A percentile compares a stretch with the other conserved stretches of the same genome.
Conservation (phyloP, 2,329 filamentous ascomycete genomes). For the Diaporthe ilicicola region DNA sequence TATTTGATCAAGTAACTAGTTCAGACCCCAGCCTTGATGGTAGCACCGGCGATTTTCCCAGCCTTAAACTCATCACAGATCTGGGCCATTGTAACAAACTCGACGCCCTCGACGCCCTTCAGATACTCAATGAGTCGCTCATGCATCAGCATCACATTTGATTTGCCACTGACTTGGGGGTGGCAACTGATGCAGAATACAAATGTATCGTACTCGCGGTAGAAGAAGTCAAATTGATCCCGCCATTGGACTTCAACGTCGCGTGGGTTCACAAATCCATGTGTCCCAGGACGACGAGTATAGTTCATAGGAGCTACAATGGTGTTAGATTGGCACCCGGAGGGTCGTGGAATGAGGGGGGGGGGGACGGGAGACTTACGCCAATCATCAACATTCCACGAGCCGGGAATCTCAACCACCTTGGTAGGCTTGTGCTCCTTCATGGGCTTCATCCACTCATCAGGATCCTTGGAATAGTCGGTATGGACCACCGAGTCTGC, state of each 20-base stretch:
- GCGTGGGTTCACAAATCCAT: slow-evolving; percentile 52
- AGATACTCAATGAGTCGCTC: slow-evolving; percentile 55
- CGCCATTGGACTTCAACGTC: slow-evolving; percentile 53
- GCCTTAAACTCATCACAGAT: too few species aligned
- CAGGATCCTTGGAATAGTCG: slow-evolving; percentile 34
- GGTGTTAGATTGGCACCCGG: too few species aligned
- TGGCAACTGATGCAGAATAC: slow-evolving; percentile 57
- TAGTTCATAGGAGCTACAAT: slow-evolving; percentile 39
- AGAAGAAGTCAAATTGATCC: slow-evolving; percentile 55
- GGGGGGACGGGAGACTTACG: slow-evolving; percentile 45
- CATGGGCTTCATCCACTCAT: slow-evolving; percentile 36
- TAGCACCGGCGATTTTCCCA: too few species aligned
- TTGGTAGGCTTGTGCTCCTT: slow-evolving; percentile 36
- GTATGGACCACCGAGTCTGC: slow-evolving; percentile 33
- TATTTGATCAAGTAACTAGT: too few species aligned
- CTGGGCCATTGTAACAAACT: slow-evolving; percentile 38
- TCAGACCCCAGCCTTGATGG: too few species aligned
- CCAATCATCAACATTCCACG: slow-evolving; percentile 58
- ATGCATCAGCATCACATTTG: slow-evolving; percentile 56
- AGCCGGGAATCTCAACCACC: slow-evolving; percentile 55
- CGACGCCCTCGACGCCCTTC: slow-evolving; percentile 52
- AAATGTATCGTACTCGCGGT: slow-evolving; percentile 54
- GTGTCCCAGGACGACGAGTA: slow-evolving; percentile 24
- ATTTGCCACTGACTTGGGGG: slow-evolving; percentile 56
- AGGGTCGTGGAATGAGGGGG: too few species aligned